Percentiles rank a stretch among this genome's conserved stretches.
These are phyloP conservation scores for Cercophora sp. DNA, from an alignment of 495 filamentous ascomycete genomes.

Conservation along the genomic window DNA sequence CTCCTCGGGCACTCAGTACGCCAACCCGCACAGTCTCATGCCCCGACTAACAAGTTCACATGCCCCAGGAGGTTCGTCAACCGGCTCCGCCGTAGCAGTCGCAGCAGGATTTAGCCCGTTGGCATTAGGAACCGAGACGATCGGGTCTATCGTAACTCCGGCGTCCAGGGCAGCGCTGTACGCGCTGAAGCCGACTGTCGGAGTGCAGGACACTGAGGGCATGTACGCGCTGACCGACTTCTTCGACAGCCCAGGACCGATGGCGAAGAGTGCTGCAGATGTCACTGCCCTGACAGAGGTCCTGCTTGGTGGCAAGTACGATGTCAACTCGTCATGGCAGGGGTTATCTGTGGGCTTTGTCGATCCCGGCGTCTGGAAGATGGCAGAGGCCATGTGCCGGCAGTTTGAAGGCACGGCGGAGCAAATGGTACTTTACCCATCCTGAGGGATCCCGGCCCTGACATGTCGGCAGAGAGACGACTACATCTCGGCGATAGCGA, in stretches of 20 bases:
- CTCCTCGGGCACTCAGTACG: conserved; percentile 28
- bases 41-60: conserved; percentile 11
- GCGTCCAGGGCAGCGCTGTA: conserved; percentile 42
- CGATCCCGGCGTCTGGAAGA: conserved; percentile 25
- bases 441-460: no score
- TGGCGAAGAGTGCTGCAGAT: conserved; percentile 32
- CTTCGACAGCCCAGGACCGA: conserved; percentile 31
- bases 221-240: conserved; percentile 17
- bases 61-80: conserved; percentile 45
- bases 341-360: conserved; percentile 25
- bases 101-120: conserved; percentile 43
- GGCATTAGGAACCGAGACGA: conserved; percentile 46
- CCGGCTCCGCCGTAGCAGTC: conserved; percentile 45
- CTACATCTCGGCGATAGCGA: conserved; percentile 5
- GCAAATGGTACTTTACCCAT: conserved; percentile 25
- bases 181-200: conserved; percentile 21
- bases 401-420: conserved; percentile 16
- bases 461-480: conserved; percentile 12
- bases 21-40: no score
- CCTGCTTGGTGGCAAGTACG: conserved; percentile 9
- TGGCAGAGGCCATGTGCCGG: conserved; percentile 9
- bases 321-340: conserved; percentile 6
- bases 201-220: conserved; percentile 10
- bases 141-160: conserved; percentile 40
- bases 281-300: conserved; percentile 21